Evolutionary conservation across 768 basidiomycete species (phyloP).

Genomic region (Hygrocybe coccinea): DNA sequence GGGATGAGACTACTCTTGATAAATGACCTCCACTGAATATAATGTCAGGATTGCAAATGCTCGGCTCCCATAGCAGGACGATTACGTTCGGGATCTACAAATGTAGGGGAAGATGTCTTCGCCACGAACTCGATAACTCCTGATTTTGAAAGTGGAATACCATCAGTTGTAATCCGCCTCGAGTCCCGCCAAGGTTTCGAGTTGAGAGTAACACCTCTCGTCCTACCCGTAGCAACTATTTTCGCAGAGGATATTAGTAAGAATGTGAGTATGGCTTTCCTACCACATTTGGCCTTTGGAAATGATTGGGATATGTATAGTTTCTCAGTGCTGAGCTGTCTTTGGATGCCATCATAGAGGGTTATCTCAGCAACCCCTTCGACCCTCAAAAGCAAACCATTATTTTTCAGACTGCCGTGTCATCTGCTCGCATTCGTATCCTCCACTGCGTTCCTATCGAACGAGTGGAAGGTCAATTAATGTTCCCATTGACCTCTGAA

Average conservation of each 20-base stretch:
- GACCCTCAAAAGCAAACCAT: conserved; percentile 21
- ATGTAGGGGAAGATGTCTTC: no score
- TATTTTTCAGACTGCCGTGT: conserved; percentile 41
- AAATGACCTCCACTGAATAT: conserved; percentile 9
- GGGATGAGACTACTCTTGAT: neutral
- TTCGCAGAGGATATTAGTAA: conserved; percentile 46
- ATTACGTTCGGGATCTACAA: no score
- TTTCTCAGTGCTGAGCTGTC: conserved; percentile 32
- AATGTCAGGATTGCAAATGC: no score
- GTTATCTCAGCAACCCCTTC: conserved; percentile 32
- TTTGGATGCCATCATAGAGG: conserved; percentile 42
- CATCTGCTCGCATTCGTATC: conserved; percentile 37
- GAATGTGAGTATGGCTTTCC: conserved; percentile 35
- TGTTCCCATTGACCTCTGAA: neutral
- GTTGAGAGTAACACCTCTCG: conserved; percentile 52
- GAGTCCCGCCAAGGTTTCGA: conserved; percentile 34
- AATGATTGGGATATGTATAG: conserved; percentile 17
- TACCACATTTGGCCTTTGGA: neutral
- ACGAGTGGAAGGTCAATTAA: conserved; percentile 18
- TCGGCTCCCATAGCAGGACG: no score
- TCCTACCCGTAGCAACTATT: conserved; percentile 38
- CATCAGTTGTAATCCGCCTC: conserved; percentile 34
- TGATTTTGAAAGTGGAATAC: neutral
- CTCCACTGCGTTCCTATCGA: conserved; percentile 44
- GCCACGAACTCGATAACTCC: no score